These are phyloP conservation scores for Fusarium robinianum DNA, from an alignment of 2,329 filamentous ascomycete genomes.

Conservation along the genomic window DNA sequence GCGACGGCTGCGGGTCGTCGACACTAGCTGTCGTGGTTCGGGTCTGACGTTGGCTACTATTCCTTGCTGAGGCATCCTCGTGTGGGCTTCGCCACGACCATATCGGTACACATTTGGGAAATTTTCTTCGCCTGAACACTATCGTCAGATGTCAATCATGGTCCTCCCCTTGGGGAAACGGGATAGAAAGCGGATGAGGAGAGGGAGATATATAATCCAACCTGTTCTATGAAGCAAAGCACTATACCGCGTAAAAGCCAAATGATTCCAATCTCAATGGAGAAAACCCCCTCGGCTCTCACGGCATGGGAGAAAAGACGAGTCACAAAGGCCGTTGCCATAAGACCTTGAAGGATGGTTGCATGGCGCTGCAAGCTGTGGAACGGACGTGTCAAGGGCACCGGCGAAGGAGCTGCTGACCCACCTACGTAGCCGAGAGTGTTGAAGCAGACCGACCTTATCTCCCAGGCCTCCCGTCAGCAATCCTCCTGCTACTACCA, in stretches of 20 bases:
- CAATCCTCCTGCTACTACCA: neutral
- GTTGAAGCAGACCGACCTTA: conserved; percentile 25
- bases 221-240: too few relatives aligned
- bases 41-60: too few relatives aligned
- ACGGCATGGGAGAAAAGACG: conserved; percentile 1
- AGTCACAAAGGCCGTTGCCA: neutral
- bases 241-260: conserved; percentile 16
- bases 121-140: too few relatives aligned
- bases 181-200: too few relatives aligned
- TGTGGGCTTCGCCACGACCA: too few relatives aligned
- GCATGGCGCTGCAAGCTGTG: conserved; percentile 13
- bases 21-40: too few relatives aligned
- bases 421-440: neutral
- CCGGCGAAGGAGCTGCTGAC: conserved; percentile 6
- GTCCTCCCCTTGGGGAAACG: too few relatives aligned
- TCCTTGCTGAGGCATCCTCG: too few relatives aligned
- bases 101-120: too few relatives aligned
- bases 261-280: conserved; percentile 24
- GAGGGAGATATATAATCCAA: too few relatives aligned
- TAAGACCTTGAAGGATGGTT: conserved; percentile 10
- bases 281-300: conserved; percentile 16
- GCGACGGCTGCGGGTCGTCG: too few relatives aligned
- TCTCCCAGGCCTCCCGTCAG: conserved; percentile 10
- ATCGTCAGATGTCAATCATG: too few relatives aligned
- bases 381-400: conserved; percentile 5